Conservation (phyloP, 106 monocot genomes). For the Phalaenopsis aphrodite region DNA sequence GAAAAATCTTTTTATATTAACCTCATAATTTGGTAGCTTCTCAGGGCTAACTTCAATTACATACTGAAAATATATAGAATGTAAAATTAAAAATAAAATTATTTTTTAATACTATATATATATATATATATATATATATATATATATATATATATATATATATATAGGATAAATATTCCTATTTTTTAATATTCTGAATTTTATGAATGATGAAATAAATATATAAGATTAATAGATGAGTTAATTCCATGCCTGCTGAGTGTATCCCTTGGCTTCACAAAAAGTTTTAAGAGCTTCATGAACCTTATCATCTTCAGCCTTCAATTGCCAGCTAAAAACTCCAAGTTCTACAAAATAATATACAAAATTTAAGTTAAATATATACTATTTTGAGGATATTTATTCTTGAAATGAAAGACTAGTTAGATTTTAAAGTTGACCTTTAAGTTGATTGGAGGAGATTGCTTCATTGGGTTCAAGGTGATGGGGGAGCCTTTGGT, state of each 20-base stretch:
- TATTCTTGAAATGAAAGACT: not conserved
- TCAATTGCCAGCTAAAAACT: conserved; percentile 65
- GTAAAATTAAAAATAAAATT: too few species aligned
- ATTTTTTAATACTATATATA: too few species aligned
- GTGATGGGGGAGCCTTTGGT: conserved; percentile 94
- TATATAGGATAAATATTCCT: too few species aligned
- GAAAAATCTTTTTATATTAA: conserved; percentile 80
- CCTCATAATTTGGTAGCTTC: conserved; percentile 83
- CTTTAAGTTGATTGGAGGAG: conserved; percentile 62
- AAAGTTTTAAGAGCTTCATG: conserved; percentile 78
- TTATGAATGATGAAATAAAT: too few species aligned
- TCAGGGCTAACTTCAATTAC: conserved; percentile 81
- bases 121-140: too few species aligned
- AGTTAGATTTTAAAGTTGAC: conserved; percentile 12
- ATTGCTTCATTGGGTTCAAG: conserved; percentile 71
- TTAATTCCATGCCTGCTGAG: conserved; percentile 3
- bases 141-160: too few species aligned
- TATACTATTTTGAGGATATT: not conserved
- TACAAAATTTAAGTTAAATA: too few species aligned
- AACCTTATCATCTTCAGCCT: conserved; percentile 46
- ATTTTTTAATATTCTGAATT: too few species aligned
- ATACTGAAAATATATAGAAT: conserved; percentile 32
- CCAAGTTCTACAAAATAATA: conserved; percentile 48
- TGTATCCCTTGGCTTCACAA: conserved; percentile 73
- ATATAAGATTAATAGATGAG: too few species aligned